These are phyloP conservation scores for Simplicillium aogashimaense DNA, from an alignment of 2,329 filamentous ascomycete species.

Conservation along the genomic window DNA sequence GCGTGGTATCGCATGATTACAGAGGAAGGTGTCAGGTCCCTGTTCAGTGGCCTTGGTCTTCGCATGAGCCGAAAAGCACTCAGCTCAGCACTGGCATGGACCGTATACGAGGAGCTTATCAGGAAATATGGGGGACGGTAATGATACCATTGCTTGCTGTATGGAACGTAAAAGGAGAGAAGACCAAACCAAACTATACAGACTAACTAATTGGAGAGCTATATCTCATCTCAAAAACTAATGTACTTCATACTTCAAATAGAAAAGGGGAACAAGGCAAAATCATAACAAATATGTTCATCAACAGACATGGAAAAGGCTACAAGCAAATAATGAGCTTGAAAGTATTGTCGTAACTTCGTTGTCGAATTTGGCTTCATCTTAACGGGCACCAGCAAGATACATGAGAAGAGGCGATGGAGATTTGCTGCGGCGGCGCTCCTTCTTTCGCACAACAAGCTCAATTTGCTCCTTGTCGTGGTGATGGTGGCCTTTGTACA, in stretches of 20 bases:
- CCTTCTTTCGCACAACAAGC: conserved; percentile 41
- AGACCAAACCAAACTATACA: neutral
- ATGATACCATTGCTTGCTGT: conserved; percentile 3
- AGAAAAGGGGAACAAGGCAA: neutral
- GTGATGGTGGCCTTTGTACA: conserved; percentile 31
- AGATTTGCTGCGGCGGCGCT: conserved; percentile 45
- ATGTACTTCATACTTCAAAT: conserved; percentile 3
- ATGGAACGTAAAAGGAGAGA: conserved; percentile 5
- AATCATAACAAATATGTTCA: neutral
- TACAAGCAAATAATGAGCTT: too few species aligned
- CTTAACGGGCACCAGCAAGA: conserved; percentile 36
- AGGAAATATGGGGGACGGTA: conserved; percentile 34
- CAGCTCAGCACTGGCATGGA: conserved; percentile 94
- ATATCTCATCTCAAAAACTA: neutral
- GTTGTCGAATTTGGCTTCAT: too few species aligned
- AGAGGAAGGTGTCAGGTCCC: conserved; percentile 69
- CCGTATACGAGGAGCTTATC: conserved; percentile 88
- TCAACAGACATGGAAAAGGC: too few species aligned
- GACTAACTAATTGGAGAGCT: too few species aligned
- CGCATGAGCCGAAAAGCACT: conserved; percentile 86
- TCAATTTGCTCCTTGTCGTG: conserved; percentile 40
- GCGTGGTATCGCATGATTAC: conserved; percentile 68
- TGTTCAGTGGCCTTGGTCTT: conserved; percentile 79
- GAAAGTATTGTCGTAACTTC: too few species aligned
- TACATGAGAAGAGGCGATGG: conserved; percentile 46